phyloP scores from a whole-genome alignment of 108 stramenopile genomes.

The Fistulifera pelliculosa region DNA sequence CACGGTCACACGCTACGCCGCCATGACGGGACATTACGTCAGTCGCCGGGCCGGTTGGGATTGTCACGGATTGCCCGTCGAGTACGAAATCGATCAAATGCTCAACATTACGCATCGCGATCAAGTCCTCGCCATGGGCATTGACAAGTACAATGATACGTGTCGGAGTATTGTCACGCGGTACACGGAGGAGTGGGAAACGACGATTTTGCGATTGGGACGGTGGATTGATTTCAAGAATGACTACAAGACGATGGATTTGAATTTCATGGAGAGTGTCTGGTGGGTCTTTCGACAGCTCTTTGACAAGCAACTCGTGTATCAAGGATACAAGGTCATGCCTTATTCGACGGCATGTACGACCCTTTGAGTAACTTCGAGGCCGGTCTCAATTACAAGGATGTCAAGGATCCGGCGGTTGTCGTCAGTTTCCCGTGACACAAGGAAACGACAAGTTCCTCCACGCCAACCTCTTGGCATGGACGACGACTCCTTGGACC shows the following conservation, averaged over 20 bases:
- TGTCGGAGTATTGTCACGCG: conserved; percentile 94
- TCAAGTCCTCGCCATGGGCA: conserved; percentile 93
- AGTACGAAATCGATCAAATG: conserved; percentile 97
- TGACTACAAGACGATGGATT: conserved; percentile 99
- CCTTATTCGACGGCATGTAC: conserved; percentile 95
- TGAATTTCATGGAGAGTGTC: conserved; percentile 97
- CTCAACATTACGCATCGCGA: conserved; percentile 92
- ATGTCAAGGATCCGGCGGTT: conserved; percentile 96
- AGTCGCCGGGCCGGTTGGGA: conserved; percentile 98
- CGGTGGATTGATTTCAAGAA: conserved; percentile 99
- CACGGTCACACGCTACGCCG: conserved; percentile 96
- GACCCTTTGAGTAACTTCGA: conserved; percentile 98
- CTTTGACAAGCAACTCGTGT: conserved; percentile 94
- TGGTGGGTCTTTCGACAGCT: conserved; percentile 99
- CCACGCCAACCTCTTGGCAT: conserved; percentile 69
- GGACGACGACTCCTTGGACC: conserved; percentile 99
- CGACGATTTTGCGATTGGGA: conserved; percentile 89
- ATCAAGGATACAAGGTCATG: conserved; percentile 99
- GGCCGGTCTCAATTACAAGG: conserved; percentile 98
- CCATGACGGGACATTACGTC: conserved; percentile 88
- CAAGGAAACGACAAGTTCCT: conserved; percentile 61
- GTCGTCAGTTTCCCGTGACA: conserved; percentile 87
- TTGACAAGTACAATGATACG: conserved; percentile 95
- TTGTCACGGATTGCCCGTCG: conserved; percentile 98
- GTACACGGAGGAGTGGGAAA: conserved; percentile 97